Base-by-base conservation (phyloP, 2,329 filamentous ascomycete species). In the Colletotrichum kahawae region DNA sequence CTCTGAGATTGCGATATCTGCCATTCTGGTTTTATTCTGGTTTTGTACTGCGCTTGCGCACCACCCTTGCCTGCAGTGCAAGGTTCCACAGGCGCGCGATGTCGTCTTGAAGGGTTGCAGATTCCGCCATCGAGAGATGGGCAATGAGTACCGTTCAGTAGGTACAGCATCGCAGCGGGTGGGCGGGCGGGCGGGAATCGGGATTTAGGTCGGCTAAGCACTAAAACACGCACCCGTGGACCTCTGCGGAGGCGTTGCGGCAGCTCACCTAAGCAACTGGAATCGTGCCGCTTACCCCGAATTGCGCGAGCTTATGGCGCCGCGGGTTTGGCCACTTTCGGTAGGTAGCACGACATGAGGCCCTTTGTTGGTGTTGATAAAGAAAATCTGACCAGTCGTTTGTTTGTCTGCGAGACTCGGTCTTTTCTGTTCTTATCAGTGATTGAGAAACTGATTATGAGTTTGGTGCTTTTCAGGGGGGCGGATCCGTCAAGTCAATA, bases 31-130 rank as follows among this genome's bases (percentile, higher is more conserved):
- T 60, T 12, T 71, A 60, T 66, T 21, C 33, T 24, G 54, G 24
- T 57, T 60, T 12, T 71, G 54, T 29, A 6, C 31, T 16, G 38
- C 21, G 31, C 21, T 21, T 29, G 21, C 38, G 27, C n/a, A 12
- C 27, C 16, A 27, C 7, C 31, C 16, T 34, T 36, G 43, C 24
- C 56, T 34, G 43, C 27, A 16, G 43, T 21, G 21, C 33, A 21
- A 57, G 71, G 51, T 60, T 66, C 29, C 60, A 70, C 71, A 59
- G 36, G 21, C 14, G 34, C 13, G 21, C 71, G 51, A 74, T 74
- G 67, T 71, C 71, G 71, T 66, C 51, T 66, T 74, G 60, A 33
- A 51, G 59, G 67, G 71, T 71, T 74, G 71, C 60, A 54, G 67
- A 71, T 74, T 74, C 66, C 67, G 60, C 67, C 71, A 74, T 74